Evolutionary conservation across 129 eudicot species (phyloP), one percentile per base, ranked within the genome.

Genomic region (Calendula officinalis): DNA sequence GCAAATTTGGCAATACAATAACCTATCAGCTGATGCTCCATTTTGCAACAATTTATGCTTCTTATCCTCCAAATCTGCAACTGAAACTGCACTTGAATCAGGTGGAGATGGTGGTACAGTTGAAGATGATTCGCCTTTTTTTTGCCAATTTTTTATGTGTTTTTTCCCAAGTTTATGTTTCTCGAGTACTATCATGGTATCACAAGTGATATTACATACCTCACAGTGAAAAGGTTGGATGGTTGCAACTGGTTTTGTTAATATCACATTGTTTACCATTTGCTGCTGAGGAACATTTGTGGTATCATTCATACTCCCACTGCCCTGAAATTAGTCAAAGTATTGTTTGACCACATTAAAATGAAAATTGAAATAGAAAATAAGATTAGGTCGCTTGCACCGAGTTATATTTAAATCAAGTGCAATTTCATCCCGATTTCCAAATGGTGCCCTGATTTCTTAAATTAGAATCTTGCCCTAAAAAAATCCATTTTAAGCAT

Each of bases 201-300:
- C 42, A 60, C 86, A 81, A 42, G 58, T 49, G 35, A 77, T 60
- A 41, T 77, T 60, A 50, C 86, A 81, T 38, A 81, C 64, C 64
- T 77, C 75, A 46, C 86, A 81, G 5, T 56, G 71, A 58, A 68
- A 0, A 8, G 66, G 51, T 6, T 62, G 48, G 34, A 8, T 13
- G 36, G 7, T n/a, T 44, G 71, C 34, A 7, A 6, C 49, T 44
- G 49, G 40, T 64, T 46, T 27, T 62, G 67, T 34, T 14, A 12
- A 33, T 30, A 39, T 30, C 11, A 53, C 69, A 61, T 50, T 16
- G 8, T 64, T 43, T 48, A 34, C 70, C 60, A 53, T 14, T 4
- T 51, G 45, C 10, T 55, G 49, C 32, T 55, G 10, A 22, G 9
- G 30, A 33, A 14, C 44, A 5, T 22, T 10, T 27, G 50, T 13